A percentile compares a stretch with the other conserved stretches of the same genome.
Conservation (phyloP, 2,329 filamentous ascomycete genomes). For the Fusarium secorum region DNA sequence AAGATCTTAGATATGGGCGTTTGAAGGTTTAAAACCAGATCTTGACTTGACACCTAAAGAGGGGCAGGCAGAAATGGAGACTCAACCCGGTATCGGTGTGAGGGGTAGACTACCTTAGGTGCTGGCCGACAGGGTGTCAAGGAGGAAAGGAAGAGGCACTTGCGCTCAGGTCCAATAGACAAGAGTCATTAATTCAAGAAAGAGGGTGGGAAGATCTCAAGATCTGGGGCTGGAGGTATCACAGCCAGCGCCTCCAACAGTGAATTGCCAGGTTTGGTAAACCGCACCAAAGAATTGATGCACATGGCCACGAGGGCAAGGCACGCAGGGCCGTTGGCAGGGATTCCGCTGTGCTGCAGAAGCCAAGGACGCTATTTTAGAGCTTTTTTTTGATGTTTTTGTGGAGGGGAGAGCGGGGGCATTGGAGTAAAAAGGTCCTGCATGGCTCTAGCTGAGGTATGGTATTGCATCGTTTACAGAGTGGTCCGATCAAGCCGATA, state of each 20-base stretch:
- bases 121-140: neutral
- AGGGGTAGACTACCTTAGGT: neutral
- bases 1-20: constrained; percentile 13
- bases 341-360: constrained; percentile 15
- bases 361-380: constrained; percentile 15
- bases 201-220: constrained; percentile 29
- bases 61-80: constrained; percentile 34
- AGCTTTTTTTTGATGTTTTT: neutral
- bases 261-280: constrained; percentile 4
- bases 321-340: constrained; percentile 25
- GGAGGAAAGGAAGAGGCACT: neutral
- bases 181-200: constrained; percentile 18
- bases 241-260: neutral
- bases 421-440: neutral
- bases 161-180: constrained; percentile 1
- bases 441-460: neutral
- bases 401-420: constrained; percentile 21
- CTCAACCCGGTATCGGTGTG: constrained; percentile 33
- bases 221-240: constrained; percentile 15
- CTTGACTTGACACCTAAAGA: constrained; percentile 25
- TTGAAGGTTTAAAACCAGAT: constrained; percentile 23
- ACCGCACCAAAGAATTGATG: constrained; percentile 1
- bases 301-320: constrained; percentile 32
- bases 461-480: neutral
- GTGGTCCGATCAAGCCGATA: neutral